phyloP scores from a whole-genome alignment of 176 grass and related monocot genomes.

The Bolboschoenus planiculmis region DNA sequence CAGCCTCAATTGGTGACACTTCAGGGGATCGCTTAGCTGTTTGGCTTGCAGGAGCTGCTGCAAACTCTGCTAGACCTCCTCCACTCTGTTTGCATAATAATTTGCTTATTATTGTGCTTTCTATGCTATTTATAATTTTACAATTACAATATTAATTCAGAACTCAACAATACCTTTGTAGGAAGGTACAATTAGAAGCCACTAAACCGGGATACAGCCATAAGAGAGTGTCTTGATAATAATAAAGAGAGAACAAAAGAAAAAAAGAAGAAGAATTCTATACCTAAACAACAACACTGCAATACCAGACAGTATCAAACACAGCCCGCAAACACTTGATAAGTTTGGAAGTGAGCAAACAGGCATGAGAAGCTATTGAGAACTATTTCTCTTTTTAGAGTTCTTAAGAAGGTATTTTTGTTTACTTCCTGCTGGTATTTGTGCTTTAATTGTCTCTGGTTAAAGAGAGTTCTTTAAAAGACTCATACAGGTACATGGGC shows the following conservation, averaged over 20 bases:
- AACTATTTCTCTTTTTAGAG: not conserved
- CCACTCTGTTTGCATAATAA: conserved; percentile 19
- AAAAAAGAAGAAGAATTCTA: not conserved
- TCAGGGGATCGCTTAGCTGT: conserved; percentile 1
- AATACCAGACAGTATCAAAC: not conserved
- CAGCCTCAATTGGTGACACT: conserved; percentile 25
- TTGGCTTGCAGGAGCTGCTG: conserved; percentile 13
- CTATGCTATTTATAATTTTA: no score
- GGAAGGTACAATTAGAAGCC: not conserved
- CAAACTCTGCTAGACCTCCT: conserved; percentile 46
- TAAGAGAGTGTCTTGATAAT: not conserved
- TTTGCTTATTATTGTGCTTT: not conserved
- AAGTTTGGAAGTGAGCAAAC: not conserved
- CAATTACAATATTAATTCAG: no score
- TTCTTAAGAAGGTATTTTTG: not conserved
- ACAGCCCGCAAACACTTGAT: not conserved
- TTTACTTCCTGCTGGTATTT: not conserved
- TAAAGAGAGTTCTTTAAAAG: not conserved
- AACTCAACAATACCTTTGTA: no score
- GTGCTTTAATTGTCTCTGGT: not conserved
- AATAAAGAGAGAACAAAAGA: no score
- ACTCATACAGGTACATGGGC: not conserved
- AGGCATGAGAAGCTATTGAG: not conserved
- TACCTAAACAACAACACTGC: not conserved
- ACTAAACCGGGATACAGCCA: not conserved